Percentiles rank a stretch among this genome's conserved stretches.
Conservation (phyloP, 1,139 yeast species). For the Suhomyces panamericanus region DNA sequence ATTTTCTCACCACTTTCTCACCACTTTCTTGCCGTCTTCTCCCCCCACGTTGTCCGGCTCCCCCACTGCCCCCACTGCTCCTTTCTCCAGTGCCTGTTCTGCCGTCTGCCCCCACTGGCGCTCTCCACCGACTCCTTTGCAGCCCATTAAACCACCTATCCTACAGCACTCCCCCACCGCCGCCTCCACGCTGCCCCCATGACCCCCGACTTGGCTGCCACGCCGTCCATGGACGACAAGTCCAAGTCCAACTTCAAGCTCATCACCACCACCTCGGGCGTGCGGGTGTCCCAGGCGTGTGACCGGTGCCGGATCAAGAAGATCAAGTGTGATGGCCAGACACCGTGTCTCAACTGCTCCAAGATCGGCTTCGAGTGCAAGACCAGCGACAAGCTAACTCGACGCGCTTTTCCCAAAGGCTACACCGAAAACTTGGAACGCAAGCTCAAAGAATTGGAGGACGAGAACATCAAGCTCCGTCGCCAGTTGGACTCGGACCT, state of each 20-base stretch:
- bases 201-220: not conserved
- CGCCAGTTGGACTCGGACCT: slow-evolving; percentile 12
- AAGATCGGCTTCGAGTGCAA: slow-evolving; percentile 66
- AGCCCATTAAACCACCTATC: no score
- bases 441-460: slow-evolving; percentile 59
- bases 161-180: no score
- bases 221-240: slow-evolving; percentile 11
- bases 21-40: not conserved
- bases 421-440: slow-evolving; percentile 71
- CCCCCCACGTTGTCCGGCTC: not conserved
- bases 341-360: slow-evolving; percentile 69
- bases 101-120: not conserved
- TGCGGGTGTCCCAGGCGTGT: slow-evolving; percentile 72
- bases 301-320: slow-evolving; percentile 77
- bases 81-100: no score
- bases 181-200: not conserved
- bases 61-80: not conserved
- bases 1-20: not conserved
- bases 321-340: slow-evolving; percentile 71
- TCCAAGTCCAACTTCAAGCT: slow-evolving; percentile 33
- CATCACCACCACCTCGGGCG: slow-evolving; percentile 42
- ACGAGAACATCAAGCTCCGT: slow-evolving; percentile 49
- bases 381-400: slow-evolving; percentile 68
- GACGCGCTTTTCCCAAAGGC: slow-evolving; percentile 58
- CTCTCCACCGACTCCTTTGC: no score